Evolutionary conservation across 2,329 filamentous ascomycete species (phyloP).

Genomic region (Aspergillus clavatus): DNA sequence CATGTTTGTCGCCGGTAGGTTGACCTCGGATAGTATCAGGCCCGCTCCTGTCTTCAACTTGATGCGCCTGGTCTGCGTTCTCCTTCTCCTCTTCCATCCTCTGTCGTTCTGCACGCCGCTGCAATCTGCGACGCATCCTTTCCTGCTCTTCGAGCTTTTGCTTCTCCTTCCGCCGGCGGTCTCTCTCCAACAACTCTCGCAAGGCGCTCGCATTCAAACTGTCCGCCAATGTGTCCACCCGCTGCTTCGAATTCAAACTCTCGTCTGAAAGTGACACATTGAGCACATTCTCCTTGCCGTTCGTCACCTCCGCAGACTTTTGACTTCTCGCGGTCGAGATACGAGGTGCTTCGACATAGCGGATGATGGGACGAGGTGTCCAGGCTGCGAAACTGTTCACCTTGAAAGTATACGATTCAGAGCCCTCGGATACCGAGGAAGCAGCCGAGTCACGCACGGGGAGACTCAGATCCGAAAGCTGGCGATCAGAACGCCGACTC

Average conservation of each 20-base stretch:
- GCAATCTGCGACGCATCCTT: constrained; percentile 47
- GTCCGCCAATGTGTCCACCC: constrained; percentile 69
- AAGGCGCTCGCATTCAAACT: constrained; percentile 79
- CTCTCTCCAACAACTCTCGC: constrained; percentile 83
- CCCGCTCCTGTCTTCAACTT: constrained; percentile 6
- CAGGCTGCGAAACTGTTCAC: constrained; percentile 76
- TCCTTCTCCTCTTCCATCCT: constrained; percentile 51
- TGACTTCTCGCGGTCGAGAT: constrained; percentile 46
- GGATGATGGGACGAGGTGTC: constrained; percentile 77
- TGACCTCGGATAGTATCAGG: constrained; percentile 6
- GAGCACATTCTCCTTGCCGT: constrained; percentile 49
- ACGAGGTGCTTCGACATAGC: constrained; percentile 63
- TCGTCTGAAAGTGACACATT: constrained; percentile 58
- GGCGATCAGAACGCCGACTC: constrained; percentile 55
- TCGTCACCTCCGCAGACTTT: constrained; percentile 46
- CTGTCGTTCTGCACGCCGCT: constrained; percentile 49
- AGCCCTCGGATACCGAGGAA: constrained; percentile 69
- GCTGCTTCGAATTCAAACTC: constrained; percentile 55
- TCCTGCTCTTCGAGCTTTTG: constrained; percentile 68
- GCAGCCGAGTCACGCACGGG: constrained; percentile 69
- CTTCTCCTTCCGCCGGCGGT: constrained; percentile 72
- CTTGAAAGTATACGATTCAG: constrained; percentile 72
- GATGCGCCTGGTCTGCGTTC: constrained; percentile 3
- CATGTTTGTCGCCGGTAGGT: constrained; percentile 3
- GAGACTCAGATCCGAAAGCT: constrained; percentile 68